These are phyloP conservation scores for Aspergillus amoenus DNA, from an alignment of 2,329 filamentous ascomycete species.

Conservation along the genomic window DNA sequence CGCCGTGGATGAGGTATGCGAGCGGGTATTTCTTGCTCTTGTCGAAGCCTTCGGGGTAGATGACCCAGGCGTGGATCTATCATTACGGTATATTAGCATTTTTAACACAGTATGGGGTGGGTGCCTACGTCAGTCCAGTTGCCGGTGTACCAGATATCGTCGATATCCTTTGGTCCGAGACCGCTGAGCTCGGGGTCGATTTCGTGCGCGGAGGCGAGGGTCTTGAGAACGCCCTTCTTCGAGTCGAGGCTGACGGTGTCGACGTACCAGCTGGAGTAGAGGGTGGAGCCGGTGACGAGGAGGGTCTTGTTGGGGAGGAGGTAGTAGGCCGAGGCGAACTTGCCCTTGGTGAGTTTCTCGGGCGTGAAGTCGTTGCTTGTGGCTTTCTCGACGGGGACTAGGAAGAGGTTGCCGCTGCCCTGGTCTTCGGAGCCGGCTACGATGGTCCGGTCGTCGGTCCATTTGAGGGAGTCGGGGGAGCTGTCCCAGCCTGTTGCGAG, in stretches of 20 bases:
- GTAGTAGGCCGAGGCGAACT: constrained; percentile 30
- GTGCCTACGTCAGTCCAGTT: constrained; percentile 35
- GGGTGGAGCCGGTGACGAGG: constrained; percentile 33
- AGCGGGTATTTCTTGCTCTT: constrained; percentile 72
- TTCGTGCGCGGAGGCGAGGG: constrained; percentile 38
- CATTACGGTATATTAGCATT: too few species aligned
- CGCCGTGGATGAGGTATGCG: constrained; percentile 77
- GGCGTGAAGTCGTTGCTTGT: constrained; percentile 30
- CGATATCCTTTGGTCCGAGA: constrained; percentile 34
- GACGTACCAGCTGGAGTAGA: constrained; percentile 38
- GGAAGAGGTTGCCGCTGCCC: constrained; percentile 52
- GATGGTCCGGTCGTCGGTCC: constrained; percentile 59
- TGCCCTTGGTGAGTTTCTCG: constrained; percentile 37
- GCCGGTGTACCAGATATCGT: constrained; percentile 39
- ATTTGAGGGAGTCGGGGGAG: constrained; percentile 52
- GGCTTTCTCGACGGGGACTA: constrained; percentile 33
- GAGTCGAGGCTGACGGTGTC: constrained; percentile 32
- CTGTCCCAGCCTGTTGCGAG: constrained; percentile 51
- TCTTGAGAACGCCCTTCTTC: constrained; percentile 23
- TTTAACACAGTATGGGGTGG: too few species aligned
- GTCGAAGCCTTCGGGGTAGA: constrained; percentile 60
- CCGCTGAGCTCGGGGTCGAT: constrained; percentile 40
- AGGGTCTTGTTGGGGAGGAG: constrained; percentile 31
- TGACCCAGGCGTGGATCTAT: constrained; percentile 41
- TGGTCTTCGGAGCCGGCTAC: constrained; percentile 73